A percentile compares a stretch with the other conserved stretches of the same genome.
Evolutionary conservation across 768 basidiomycete genomes (phyloP).

Genomic region (Termitomyces eurrhizus): DNA sequence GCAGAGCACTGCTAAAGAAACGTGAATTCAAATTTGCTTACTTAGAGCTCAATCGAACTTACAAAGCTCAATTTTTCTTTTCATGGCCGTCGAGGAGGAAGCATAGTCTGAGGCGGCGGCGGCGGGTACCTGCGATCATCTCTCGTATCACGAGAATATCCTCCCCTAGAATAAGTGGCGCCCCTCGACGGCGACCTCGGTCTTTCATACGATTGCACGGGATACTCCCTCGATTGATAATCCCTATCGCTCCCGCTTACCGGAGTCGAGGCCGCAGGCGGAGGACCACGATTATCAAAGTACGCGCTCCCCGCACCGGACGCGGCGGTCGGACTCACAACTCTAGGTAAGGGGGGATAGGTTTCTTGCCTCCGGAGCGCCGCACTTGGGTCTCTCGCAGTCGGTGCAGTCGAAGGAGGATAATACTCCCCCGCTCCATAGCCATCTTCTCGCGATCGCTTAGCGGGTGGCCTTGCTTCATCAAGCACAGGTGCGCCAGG

Average conservation of each 20-base stretch:
- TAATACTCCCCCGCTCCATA: slow-evolving; percentile 29
- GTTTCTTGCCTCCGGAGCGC: slow-evolving; percentile 21
- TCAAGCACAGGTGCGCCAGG: slow-evolving; percentile 25
- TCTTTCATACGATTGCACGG: slow-evolving; percentile 34
- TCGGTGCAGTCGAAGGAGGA: slow-evolving; percentile 19
- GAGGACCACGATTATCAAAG: slow-evolving; percentile 28
- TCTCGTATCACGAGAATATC: slow-evolving; percentile 24
- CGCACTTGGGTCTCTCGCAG: slow-evolving; percentile 11
- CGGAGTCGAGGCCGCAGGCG: slow-evolving; percentile 17
- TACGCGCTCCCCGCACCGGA: slow-evolving; percentile 22
- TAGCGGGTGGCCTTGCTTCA: slow-evolving; percentile 41
- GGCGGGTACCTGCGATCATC: slow-evolving; percentile 36
- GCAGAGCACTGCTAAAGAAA: neutral
- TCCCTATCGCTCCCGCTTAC: slow-evolving; percentile 26
- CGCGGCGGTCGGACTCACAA: slow-evolving; percentile 23
- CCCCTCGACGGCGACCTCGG: slow-evolving; percentile 28
- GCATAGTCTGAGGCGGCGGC: slow-evolving; percentile 21
- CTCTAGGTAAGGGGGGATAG: slow-evolving; percentile 29
- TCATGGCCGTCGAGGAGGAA: slow-evolving; percentile 17
- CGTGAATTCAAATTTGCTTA: neutral
- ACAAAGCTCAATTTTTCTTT: neutral
- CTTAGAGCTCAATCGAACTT: neutral
- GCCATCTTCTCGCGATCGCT: slow-evolving; percentile 41
- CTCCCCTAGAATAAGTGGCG: slow-evolving; percentile 15
- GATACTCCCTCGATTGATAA: slow-evolving; percentile 24